phyloP scores from a whole-genome alignment of 495 filamentous ascomycete species.

The Rhypophila decipiens region DNA sequence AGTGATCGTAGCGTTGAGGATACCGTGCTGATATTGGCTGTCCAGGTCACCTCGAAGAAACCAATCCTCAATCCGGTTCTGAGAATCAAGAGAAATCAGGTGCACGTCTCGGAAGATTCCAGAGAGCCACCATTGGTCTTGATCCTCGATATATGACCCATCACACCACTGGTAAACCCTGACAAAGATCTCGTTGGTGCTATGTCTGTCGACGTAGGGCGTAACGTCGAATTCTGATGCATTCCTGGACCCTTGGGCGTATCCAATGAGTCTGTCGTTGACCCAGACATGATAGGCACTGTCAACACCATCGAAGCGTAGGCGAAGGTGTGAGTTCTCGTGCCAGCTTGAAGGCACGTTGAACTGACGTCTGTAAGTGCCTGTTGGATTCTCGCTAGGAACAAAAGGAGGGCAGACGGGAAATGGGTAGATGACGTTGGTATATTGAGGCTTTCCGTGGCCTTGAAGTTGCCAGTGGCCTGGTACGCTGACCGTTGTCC shows the following conservation, averaged over 20 bases:
- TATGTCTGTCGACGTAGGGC: conserved; percentile 27
- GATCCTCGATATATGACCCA: conserved; percentile 60
- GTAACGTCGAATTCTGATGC: conserved; percentile 58
- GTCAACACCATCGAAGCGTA: conserved; percentile 63
- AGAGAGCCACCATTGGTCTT: conserved; percentile 54
- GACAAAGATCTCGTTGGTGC: conserved; percentile 47
- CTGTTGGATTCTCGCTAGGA: conserved; percentile 54
- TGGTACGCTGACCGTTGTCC: conserved; percentile 52
- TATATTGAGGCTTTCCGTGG: conserved; percentile 55
- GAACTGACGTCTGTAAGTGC: conserved; percentile 54
- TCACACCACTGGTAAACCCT: conserved; percentile 59
- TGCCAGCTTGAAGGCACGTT: conserved; percentile 35
- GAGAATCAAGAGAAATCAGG: conserved; percentile 48
- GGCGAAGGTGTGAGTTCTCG: conserved; percentile 36
- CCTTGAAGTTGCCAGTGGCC: conserved; percentile 63
- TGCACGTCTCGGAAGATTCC: conserved; percentile 63
- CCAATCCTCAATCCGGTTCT: conserved; percentile 52
- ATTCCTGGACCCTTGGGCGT: conserved; percentile 59
- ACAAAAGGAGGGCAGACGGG: conserved; percentile 53
- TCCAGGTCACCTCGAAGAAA: conserved; percentile 51
- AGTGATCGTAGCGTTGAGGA: conserved; percentile 40
- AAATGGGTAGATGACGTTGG: conserved; percentile 55
- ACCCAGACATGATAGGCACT: conserved; percentile 61
- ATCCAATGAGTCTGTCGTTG: conserved; percentile 52
- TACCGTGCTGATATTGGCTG: conserved; percentile 45